Conservation (phyloP, 2,329 filamentous ascomycete genomes). For the Aureobasidium sp. region DNA sequence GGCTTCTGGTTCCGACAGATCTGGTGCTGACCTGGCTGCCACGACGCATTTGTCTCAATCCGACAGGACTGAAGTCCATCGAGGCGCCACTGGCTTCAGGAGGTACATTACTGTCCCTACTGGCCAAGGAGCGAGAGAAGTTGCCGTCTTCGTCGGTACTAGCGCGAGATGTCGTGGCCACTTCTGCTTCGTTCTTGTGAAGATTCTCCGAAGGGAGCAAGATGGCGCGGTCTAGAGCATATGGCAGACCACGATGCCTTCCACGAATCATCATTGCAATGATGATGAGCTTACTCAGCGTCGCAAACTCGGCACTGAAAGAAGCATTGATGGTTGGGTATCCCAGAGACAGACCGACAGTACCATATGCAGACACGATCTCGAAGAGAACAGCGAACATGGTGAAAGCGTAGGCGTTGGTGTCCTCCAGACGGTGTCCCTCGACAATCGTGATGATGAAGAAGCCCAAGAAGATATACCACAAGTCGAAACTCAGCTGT, state of each 20-base stretch:
- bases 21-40: slow-evolving; percentile 15
- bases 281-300: slow-evolving; percentile 59
- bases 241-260: slow-evolving; percentile 57
- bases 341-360: slow-evolving; percentile 83
- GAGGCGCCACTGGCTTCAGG: slow-evolving; percentile 6
- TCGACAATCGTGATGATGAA: slow-evolving; percentile 91
- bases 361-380: slow-evolving; percentile 85
- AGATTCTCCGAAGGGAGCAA: slow-evolving; percentile 60
- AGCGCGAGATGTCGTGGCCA: background rate
- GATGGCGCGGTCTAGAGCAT: slow-evolving; percentile 63
- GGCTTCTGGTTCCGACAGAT: background rate
- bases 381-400: slow-evolving; percentile 64
- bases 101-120: background rate
- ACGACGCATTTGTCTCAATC: slow-evolving; percentile 13
- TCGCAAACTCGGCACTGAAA: slow-evolving; percentile 73
- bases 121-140: background rate
- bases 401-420: slow-evolving; percentile 47
- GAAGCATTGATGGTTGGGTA: slow-evolving; percentile 70
- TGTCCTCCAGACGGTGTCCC: slow-evolving; percentile 60
- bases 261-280: slow-evolving; percentile 62
- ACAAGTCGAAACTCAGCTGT: slow-evolving; percentile 93
- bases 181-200: slow-evolving; percentile 49
- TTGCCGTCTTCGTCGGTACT: background rate
- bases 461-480: slow-evolving; percentile 90
- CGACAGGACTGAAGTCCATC: slow-evolving; percentile 5